Percentiles rank a stretch among this genome's conserved stretches.
phyloP scores from a whole-genome alignment of 202 grass and related monocot genomes.

The Hordeum pubiflorum region DNA sequence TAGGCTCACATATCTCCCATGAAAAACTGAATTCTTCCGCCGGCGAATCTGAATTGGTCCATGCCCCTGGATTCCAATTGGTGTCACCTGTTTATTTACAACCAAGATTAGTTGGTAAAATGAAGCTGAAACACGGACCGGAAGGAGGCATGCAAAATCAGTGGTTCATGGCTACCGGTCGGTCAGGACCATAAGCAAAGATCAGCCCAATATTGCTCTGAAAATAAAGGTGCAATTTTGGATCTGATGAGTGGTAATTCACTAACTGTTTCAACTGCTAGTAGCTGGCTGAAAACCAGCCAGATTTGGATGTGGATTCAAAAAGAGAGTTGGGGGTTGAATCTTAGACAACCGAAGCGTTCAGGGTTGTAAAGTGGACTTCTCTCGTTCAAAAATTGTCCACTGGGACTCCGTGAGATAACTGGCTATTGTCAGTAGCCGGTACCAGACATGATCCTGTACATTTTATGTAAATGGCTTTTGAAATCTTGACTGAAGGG shows the following conservation, averaged over 20 bases:
- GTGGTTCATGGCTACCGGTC: neutral
- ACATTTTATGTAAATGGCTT: neutral
- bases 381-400: no score
- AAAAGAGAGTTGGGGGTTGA: neutral
- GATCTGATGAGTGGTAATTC: neutral
- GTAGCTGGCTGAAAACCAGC: neutral
- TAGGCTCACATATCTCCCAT: neutral
- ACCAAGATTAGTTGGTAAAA: neutral
- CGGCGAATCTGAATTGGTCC: neutral
- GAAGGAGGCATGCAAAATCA: neutral
- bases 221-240: neutral
- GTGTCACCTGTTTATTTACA: neutral
- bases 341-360: no score
- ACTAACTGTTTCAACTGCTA: neutral
- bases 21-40: neutral
- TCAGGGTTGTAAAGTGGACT: no score
- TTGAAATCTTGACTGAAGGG: neutral
- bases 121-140: neutral
- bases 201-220: neutral
- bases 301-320: neutral
- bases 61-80: neutral
- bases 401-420: neutral
- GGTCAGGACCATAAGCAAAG: neutral
- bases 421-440: neutral
- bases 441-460: neutral